Base-by-base conservation (phyloP, 441 rosid genomes). In the Macaranga tanarius region DNA sequence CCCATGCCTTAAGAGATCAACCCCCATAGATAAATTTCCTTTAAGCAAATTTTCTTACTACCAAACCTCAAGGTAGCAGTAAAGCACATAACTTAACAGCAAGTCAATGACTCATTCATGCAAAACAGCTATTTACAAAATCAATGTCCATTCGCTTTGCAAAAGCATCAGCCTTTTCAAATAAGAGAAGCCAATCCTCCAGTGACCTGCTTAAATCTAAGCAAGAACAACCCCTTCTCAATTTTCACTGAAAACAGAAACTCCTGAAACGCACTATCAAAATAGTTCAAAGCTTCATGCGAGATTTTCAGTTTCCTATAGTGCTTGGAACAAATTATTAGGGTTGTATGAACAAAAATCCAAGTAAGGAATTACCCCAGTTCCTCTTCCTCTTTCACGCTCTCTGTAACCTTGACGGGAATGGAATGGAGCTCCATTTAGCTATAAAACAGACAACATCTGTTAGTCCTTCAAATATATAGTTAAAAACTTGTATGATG, bases 361-460 rank as follows among this genome's bases (percentile, higher is more conserved):
- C 7, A 60, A 25, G 19, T 5, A 38, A 59, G 3, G 42, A 26
- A 67, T 79, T 90, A 91, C 97, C 98, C 86, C 85, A 71, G 79
- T 71, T 83, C 97, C 96, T 81, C 97, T 86, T 82, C 95, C 98
- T 81, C 96, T 79, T 75, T 80, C 96, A 23, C 85, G 92, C 59
- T 92, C 94, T 69, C 88, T 82, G 70, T 86, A 85, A 78, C 87
- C 92, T 80, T 85, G 79, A 69, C 69, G 88, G 62, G 75, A 10
- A 67, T 85, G 84, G 72, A 65, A 84, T 31, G 92, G 84, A 80
- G 87, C 85, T 63, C 92, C 96, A 72, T 89, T 88, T 71, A 86
- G 86, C 94, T 88, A 77, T 50, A 61, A 67, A 16, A 64, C 31
- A 69, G 1, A 66, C 42, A 22, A 23, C 7, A 42, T 15, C 10